These are phyloP conservation scores for Monilinia polystroma DNA, from an alignment of 2,329 filamentous ascomycete species.

Conservation along the genomic window DNA sequence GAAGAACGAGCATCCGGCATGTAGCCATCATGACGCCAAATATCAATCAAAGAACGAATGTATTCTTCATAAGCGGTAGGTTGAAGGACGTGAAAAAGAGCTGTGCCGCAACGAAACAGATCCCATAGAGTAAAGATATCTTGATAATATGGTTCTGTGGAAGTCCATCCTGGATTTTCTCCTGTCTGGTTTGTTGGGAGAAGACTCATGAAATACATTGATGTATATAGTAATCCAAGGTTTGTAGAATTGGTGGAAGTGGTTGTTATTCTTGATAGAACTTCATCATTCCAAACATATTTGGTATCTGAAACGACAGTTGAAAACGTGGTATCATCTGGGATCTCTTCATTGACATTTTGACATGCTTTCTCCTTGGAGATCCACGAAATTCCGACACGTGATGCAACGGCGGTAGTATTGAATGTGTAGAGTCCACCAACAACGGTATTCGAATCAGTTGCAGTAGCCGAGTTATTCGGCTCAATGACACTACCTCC, in stretches of 20 bases:
- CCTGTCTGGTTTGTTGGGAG: constrained; percentile 64
- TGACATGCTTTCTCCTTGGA: constrained; percentile 48
- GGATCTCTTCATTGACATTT: constrained; percentile 48
- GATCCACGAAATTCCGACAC: constrained; percentile 52
- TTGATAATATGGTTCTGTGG: constrained; percentile 66
- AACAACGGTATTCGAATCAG: constrained; percentile 5
- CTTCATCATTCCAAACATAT: constrained; percentile 20
- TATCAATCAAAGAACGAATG: constrained; percentile 65
- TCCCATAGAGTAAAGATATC: constrained; percentile 72
- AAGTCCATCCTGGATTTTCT: constrained; percentile 66
- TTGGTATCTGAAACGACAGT: constrained; percentile 39
- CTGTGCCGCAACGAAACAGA: constrained; percentile 60
- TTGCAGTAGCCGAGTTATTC: background rate
- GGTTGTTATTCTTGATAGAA: constrained; percentile 49
- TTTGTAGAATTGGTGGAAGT: constrained; percentile 55
- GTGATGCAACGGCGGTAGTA: constrained; percentile 46
- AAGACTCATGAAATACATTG: constrained; percentile 53
- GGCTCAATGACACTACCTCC: constrained; percentile 33
- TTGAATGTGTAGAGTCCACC: constrained; percentile 45
- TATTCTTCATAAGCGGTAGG: constrained; percentile 63
- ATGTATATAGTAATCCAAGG: constrained; percentile 62
- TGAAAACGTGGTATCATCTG: constrained; percentile 44
- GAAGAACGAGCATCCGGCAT: constrained; percentile 66
- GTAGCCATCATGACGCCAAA: constrained; percentile 64
- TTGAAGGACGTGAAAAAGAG: constrained; percentile 64